These are phyloP conservation scores for Caryopteris hybrid DNA, from an alignment of 305 asterid genomes.

Conservation along the genomic window DNA sequence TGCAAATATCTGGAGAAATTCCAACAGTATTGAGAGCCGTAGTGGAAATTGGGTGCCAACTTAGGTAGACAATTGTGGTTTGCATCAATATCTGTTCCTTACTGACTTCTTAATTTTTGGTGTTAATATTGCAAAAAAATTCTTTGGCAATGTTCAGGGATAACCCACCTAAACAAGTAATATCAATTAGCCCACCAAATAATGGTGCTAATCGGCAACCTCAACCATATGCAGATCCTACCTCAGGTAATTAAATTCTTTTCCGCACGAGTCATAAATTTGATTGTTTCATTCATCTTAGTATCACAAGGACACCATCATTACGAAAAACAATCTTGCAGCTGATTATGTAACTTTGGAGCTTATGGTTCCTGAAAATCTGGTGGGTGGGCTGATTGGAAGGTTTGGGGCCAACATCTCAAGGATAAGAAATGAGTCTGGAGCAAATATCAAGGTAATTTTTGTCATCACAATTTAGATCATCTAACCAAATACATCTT, in stretches of 20 bases:
- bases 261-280: conserved; percentile 3
- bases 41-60: conserved; percentile 83
- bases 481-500: not conserved
- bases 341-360: conserved; percentile 76
- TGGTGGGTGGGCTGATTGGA: conserved; percentile 95
- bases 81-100: not conserved
- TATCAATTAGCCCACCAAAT: conserved; percentile 58
- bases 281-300: conserved; percentile 29
- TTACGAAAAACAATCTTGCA: conserved; percentile 57
- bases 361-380: conserved; percentile 77
- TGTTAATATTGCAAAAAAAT: conserved; percentile 3
- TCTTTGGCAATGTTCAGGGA: conserved; percentile 45
- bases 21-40: conserved; percentile 87
- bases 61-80: conserved; percentile 47
- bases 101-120: not conserved
- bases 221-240: conserved; percentile 59
- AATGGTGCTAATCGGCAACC: conserved; percentile 43
- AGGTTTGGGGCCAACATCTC: conserved; percentile 91
- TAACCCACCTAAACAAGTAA: conserved; percentile 87
- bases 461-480: not conserved
- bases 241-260: conserved; percentile 54
- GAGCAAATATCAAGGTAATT: conserved; percentile 84
- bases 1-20: conserved; percentile 86
- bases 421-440: conserved; percentile 85
- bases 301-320: conserved; percentile 36